Evolutionary conservation across 495 filamentous ascomycete species (phyloP), one percentile per base, ranked within the genome.

Genomic region (Penicillium verhagenii): DNA sequence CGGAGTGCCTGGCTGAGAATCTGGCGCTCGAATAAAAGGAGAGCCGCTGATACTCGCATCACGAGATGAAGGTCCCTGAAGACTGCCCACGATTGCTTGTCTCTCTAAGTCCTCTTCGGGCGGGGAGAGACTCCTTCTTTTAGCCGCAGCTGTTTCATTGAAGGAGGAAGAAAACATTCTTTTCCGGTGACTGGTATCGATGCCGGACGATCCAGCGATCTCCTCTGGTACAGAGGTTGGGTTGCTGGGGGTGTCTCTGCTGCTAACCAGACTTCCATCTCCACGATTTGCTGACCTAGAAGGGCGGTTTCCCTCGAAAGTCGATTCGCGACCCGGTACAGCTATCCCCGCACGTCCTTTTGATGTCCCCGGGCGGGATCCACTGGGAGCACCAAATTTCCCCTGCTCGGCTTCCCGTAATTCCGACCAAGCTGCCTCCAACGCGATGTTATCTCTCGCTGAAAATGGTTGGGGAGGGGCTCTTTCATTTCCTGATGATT

Each of bases 391-490:
- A 57, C 61, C 52, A 56, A 61, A 19, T 60, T 58, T 72, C 57
- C 28, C 13, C 46, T 72, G 67, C 18, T 67, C 62, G 54, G 71
- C 64, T 20, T 74, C 71, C 31, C 78, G 74, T 38, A 90, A 69
- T 16, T 75, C 70, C 16, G 79, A 69, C 86, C 91, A 95, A 26
- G 89, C 83, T 35, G 83, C 74, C 62, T 94, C 90, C 13, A 95
- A 73, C 6, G 83, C 83, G 35, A 79, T 73, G 57, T 90, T 91
- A 68, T 95, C 90, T 40, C 79, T 82, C 0, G 80, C 79, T 0
- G 89, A 87, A 65, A 93, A 95, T 3, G 90, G 90, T n/a, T 86
- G 82, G 1, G 89, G 82, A 23, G 85, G 80, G 23, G 78, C 72
- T 52, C 80, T 83, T 20, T 79, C 68, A 53, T 71, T 67, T 18